These are phyloP conservation scores for Dictyostelium firmibasis DNA, from an alignment of 78 protist species.

Conservation along the genomic window DNA sequence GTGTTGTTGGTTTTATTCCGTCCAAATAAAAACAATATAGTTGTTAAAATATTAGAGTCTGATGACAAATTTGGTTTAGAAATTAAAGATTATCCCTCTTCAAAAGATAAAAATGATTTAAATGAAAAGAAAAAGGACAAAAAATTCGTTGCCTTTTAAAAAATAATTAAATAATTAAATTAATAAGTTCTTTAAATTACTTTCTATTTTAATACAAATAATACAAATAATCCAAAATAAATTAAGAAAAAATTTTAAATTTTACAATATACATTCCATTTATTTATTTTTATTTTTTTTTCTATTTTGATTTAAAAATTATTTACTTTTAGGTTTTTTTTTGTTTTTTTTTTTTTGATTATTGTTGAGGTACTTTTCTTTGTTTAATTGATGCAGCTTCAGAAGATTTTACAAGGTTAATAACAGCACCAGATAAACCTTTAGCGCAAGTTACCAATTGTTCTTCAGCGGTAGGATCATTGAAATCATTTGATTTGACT, in stretches of 20 bases:
- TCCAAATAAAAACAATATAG: conserved; percentile 15
- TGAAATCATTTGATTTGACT: conserved; percentile 24
- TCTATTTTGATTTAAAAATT: background rate
- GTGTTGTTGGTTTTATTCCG: background rate
- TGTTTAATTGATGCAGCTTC: conserved; percentile 46
- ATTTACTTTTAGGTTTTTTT: background rate
- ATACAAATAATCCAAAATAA: too few relatives aligned
- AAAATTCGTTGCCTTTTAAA: background rate
- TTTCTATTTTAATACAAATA: too few relatives aligned
- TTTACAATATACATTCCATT: background rate
- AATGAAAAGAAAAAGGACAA: background rate
- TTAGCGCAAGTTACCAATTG: conserved; percentile 75
- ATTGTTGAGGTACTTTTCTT: conserved; percentile 7
- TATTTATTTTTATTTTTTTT: background rate
- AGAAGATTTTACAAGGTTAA: conserved; percentile 63
- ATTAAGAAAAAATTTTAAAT: too few relatives aligned
- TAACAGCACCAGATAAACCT: conserved; percentile 66
- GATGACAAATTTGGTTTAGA: conserved; percentile 8
- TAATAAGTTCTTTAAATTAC: too few relatives aligned
- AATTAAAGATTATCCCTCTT: background rate
- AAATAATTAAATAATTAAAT: too few relatives aligned
- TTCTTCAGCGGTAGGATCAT: conserved; percentile 59
- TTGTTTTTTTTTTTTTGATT: background rate
- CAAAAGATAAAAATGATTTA: background rate
- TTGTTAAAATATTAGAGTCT: conserved; percentile 16